Evolutionary conservation across 129 eudicot species (phyloP), one percentile per base, ranked within the genome.

Genomic region (Solidago caesia): DNA sequence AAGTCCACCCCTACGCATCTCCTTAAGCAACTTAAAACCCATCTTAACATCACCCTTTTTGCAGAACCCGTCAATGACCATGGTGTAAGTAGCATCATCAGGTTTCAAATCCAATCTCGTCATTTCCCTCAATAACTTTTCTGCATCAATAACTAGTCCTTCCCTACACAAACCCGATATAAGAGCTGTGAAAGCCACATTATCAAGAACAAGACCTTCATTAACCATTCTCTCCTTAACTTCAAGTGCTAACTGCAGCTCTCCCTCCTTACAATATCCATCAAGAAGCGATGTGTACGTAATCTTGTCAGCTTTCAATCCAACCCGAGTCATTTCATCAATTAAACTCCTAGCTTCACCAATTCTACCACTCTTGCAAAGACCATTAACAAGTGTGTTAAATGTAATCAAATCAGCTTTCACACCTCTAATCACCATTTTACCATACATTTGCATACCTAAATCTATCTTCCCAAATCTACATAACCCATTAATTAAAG

Each of bases 131-230:
- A 92, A 79, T 48, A 80, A 51, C 26, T 44, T 82, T 65, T 89
- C 93, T 15, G 96, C 97, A 29, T 92, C 97, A 7, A 52, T 5
- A 12, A 72, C 83, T 42, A 62, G 70, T 62, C 93, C 89, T 80
- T 83, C 91, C 67, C 88, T 83, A 64, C 93, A 92, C 21, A 87
- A 69, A 42, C 97, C 97, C 0, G 91, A 83, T 70, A 92, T 87
- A 71, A 87, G 88, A 73, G 96, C 96, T 0, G 96, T 92, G 82
- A 82, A 92, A 39, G 90, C 84, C 76, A 92, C 96, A 49, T 89
- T 65, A 85, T 92, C 97, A 74, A 92, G 91, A 9, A 75, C 73
- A 62, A 92, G 81, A 29, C 79, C 77, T 80, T 92, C 88, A 29
- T 62, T 62, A 2, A 71, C 25, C 97, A 92, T 92, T 75, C 64